phyloP scores from a whole-genome alignment of 306 rosid genomes.

The Casuarina cunninghamiana region DNA sequence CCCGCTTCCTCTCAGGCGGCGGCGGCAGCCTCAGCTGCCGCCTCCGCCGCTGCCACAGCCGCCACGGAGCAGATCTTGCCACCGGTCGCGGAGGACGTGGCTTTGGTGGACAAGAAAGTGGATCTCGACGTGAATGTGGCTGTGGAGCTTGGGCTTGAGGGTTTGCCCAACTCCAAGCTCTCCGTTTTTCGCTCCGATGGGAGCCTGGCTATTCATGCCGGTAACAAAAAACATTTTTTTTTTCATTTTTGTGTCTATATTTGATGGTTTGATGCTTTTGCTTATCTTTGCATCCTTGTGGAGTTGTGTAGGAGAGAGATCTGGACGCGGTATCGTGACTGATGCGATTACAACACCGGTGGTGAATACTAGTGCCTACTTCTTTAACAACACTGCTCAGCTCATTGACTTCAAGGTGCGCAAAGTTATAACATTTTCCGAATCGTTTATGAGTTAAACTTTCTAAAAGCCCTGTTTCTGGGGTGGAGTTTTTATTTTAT shows the following conservation, averaged over 20 bases:
- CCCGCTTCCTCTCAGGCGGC: conserved; percentile 27
- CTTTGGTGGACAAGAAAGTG: conserved; percentile 23
- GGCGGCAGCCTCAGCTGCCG: conserved; percentile 51
- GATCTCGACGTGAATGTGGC: conserved; percentile 44
- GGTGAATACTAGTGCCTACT: conserved; percentile 84
- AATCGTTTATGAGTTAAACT: too few species aligned
- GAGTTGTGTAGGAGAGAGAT: conserved; percentile 65
- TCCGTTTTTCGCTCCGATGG: conserved; percentile 73
- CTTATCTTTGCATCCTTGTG: conserved; percentile 9
- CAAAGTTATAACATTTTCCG: not conserved
- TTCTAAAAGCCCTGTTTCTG: too few species aligned
- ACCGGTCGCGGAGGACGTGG: conserved; percentile 41
- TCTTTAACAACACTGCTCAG: conserved; percentile 73
- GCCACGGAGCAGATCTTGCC: conserved; percentile 40
- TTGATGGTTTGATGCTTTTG: not conserved
- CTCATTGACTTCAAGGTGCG: conserved; percentile 88
- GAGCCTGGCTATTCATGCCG: conserved; percentile 75
- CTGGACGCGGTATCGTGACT: conserved; percentile 79
- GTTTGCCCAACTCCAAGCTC: conserved; percentile 40
- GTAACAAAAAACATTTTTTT: conserved; percentile 25
- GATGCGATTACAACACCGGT: conserved; percentile 95
- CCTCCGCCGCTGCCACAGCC: conserved; percentile 39
- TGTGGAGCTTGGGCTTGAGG: conserved; percentile 39
- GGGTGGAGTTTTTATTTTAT: not conserved
- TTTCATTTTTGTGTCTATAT: not conserved